These are phyloP conservation scores for Brassica juncea DNA, from an alignment of 345 rosid genomes.

Conservation along the genomic window DNA sequence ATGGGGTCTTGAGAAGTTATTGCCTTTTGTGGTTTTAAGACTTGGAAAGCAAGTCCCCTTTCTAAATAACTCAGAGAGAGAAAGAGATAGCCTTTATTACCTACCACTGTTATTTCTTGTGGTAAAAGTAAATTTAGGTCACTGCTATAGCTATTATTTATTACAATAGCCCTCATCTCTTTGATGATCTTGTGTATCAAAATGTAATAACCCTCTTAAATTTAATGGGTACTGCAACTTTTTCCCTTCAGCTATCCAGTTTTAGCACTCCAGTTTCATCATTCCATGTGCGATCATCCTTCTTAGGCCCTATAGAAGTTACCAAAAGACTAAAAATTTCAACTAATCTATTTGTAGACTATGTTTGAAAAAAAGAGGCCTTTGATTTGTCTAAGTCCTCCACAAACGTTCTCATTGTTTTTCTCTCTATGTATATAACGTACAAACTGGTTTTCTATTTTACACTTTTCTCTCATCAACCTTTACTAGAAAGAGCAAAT, in stretches of 20 bases:
- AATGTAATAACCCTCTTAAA: neutral
- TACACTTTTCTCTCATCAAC: slow-evolving; percentile 1
- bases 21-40: slow-evolving; percentile 38
- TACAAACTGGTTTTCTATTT: slow-evolving; percentile 1
- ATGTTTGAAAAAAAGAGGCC: neutral
- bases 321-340: neutral
- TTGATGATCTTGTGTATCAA: slow-evolving; percentile 19
- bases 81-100: no score
- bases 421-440: slow-evolving; percentile 13
- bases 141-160: neutral
- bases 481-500: slow-evolving; percentile 24
- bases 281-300: neutral
- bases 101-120: no score
- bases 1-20: slow-evolving; percentile 39
- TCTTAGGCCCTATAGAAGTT: neutral
- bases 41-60: slow-evolving; percentile 30
- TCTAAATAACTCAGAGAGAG: slow-evolving; percentile 18
- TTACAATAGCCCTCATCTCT: slow-evolving; percentile 16
- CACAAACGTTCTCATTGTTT: neutral
- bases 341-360: neutral
- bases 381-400: neutral
- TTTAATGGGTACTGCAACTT: neutral
- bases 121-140: no score
- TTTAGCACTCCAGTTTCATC: neutral
- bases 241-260: neutral